Base-by-base conservation (phyloP, 1,284 basidiomycete genomes). In the Athelia psychrophila region DNA sequence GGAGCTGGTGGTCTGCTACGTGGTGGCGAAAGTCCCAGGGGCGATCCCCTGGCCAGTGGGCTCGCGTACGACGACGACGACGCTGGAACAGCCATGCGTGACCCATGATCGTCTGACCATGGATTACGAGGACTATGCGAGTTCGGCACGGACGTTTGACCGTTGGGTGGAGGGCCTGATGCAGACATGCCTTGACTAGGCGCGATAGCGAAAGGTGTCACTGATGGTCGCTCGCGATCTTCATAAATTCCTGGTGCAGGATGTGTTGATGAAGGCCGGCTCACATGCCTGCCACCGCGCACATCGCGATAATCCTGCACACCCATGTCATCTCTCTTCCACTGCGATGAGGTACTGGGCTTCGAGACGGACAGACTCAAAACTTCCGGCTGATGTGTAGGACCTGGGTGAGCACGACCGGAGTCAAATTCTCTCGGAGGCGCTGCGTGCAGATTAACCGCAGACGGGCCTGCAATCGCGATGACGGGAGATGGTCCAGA, bases 131-230 rank as follows among this genome's bases (percentile, higher is more conserved):
- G 33, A 8, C 27, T 23, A 19, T 44, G 23, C 30, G 53, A 4
- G 22, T 42, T 25, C 12, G 66, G 64, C 20, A 55, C 50, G 24
- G 15, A 44, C 8, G 40, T 13, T 22, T 42, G 38, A 18, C 38
- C 38, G 20, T 42, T 42, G 44, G 16, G 25, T 12, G 30, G 49
- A 45, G 38, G 32, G 24, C 44, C 30, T 20, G 49, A 40, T 24
- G 38, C 42, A 54, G 22, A 50, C 48, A 48, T 59, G 16, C 24
- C 62, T 42, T 68, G 67, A 10, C 67, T 68, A n/a, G 64, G 66
- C 1, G 54, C 66, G 8, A 66, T 62, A 13, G 65, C 67, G 47
- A 66, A 66, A 3, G 66, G 64, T 15, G 64, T 69, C 33, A 65
- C 60, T 25, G 68, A 50, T 3, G 66, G 67, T 44, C 67, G 54